phyloP scores from a whole-genome alignment of 805 yeast genomes.

The Saturnispora gosingensis region DNA sequence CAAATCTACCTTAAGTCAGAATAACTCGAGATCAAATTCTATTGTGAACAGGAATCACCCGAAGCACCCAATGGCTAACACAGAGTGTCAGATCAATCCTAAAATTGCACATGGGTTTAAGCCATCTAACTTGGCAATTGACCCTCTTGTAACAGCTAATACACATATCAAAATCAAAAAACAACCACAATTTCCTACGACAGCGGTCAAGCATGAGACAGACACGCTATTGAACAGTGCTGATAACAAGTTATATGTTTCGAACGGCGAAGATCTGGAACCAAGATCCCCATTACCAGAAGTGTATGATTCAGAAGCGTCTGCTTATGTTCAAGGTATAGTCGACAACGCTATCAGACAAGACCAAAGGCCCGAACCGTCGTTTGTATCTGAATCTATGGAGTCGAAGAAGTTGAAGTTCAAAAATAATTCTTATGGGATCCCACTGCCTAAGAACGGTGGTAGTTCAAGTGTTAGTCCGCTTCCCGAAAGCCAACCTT shows the following conservation, averaged over 20 bases:
- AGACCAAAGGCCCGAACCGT: constrained; percentile 3
- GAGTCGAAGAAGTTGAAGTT: constrained; percentile 6
- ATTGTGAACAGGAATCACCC: not conserved
- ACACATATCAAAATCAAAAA: constrained; percentile 61
- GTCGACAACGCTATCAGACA: constrained; percentile 20
- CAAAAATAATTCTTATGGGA: constrained; percentile 10
- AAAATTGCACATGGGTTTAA: constrained; percentile 30
- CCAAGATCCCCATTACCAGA: constrained; percentile 20
- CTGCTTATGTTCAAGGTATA: constrained; percentile 31
- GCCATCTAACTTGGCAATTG: constrained; percentile 58
- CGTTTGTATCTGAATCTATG: not conserved
- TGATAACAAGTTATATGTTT: not conserved
- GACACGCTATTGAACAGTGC: not conserved
- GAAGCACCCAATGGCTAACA: not conserved
- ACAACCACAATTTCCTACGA: constrained; percentile 30
- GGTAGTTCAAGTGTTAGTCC: not conserved
- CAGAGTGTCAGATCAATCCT: constrained; percentile 13
- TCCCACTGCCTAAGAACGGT: constrained; percentile 13
- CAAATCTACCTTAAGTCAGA: constrained; percentile 1
- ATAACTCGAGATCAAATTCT: constrained; percentile 2
- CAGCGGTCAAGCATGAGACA: not conserved
- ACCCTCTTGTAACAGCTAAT: constrained; percentile 59
- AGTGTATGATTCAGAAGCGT: constrained; percentile 38
- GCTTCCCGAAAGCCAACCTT: constrained; percentile 2
- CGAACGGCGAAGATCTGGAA: not conserved